These are phyloP conservation scores for Leucosporidium creatinivorum DNA, from an alignment of 768 basidiomycete species.

Conservation along the genomic window DNA sequence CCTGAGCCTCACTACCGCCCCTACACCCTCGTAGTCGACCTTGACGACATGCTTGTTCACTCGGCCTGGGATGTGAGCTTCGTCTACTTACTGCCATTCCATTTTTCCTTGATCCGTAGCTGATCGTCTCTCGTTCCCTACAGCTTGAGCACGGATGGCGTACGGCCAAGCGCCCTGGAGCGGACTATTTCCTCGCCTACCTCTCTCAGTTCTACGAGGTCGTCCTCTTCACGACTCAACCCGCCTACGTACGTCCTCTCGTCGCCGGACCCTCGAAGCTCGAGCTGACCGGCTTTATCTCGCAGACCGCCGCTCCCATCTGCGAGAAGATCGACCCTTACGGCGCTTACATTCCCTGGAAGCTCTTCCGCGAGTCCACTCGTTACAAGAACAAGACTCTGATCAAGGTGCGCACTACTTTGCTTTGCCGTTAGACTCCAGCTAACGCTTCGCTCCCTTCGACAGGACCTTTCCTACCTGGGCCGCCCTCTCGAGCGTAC, in stretches of 20 bases:
- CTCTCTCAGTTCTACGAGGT: constrained; percentile 97
- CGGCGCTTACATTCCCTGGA: constrained; percentile 77
- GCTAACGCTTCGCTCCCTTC: not conserved
- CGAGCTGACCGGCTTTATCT: not conserved
- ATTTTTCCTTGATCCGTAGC: no score
- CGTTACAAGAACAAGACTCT: constrained; percentile 70
- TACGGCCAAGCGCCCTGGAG: constrained; percentile 93
- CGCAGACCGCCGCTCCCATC: constrained; percentile 75
- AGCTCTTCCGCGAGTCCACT: constrained; percentile 87
- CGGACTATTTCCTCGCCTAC: constrained; percentile 96
- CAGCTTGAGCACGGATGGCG: constrained; percentile 92
- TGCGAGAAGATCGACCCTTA: constrained; percentile 92
- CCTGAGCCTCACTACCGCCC: constrained; percentile 78
- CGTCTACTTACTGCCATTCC: not conserved
- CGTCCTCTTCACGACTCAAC: constrained; percentile 87
- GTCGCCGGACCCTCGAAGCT: not conserved
- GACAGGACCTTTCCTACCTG: constrained; percentile 80
- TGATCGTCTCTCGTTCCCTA: not conserved
- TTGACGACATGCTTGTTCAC: constrained; percentile 84
- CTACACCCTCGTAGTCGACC: constrained; percentile 80
- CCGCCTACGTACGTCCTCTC: constrained; percentile 71
- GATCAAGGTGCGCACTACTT: constrained; percentile 59
- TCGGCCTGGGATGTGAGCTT: constrained; percentile 81
- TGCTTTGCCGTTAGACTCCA: not conserved
- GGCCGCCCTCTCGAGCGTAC: constrained; percentile 91